phyloP scores from a whole-genome alignment of 1,284 basidiomycete species.

The Macrocystidia cucumis region DNA sequence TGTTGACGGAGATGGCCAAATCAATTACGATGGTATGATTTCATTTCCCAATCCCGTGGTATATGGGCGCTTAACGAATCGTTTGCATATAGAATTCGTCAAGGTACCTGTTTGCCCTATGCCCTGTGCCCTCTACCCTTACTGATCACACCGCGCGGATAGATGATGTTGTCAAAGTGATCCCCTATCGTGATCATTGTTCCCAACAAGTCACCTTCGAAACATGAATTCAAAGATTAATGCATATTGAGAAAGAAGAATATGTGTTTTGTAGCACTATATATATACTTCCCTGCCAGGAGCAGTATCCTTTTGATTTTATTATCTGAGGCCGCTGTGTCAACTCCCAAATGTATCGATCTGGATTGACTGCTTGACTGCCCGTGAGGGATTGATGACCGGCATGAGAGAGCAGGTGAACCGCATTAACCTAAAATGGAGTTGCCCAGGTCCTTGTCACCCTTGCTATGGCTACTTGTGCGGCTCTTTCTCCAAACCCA shows the following conservation, averaged over 20 bases:
- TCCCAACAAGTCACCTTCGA: conserved; percentile 2
- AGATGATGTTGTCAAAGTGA: conserved; percentile 36
- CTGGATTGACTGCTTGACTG: too few species aligned
- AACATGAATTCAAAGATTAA: not conserved
- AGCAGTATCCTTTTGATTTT: not conserved
- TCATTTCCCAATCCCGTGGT: conserved; percentile 3
- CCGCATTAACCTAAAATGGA: too few species aligned
- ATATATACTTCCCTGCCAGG: not conserved
- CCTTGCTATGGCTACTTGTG: too few species aligned
- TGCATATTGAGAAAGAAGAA: not conserved
- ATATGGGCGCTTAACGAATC: conserved; percentile 3
- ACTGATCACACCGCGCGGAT: conserved; percentile 1
- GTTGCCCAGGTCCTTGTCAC: too few species aligned
- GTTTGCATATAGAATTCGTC: conserved; percentile 49
- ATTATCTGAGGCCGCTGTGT: too few species aligned
- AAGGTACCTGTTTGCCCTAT: conserved; percentile 34
- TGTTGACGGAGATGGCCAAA: conserved; percentile 89
- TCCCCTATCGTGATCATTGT: conserved; percentile 3
- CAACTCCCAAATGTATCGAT: too few species aligned
- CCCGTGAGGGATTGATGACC: too few species aligned
- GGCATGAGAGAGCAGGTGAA: too few species aligned
- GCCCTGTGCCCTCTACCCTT: conserved; percentile 1
- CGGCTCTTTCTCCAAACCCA: too few species aligned
- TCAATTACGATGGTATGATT: conserved; percentile 72
- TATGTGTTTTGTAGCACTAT: conserved; percentile 1